phyloP scores from a whole-genome alignment of 2,329 filamentous ascomycete genomes.

The Arthroderma sp. region DNA sequence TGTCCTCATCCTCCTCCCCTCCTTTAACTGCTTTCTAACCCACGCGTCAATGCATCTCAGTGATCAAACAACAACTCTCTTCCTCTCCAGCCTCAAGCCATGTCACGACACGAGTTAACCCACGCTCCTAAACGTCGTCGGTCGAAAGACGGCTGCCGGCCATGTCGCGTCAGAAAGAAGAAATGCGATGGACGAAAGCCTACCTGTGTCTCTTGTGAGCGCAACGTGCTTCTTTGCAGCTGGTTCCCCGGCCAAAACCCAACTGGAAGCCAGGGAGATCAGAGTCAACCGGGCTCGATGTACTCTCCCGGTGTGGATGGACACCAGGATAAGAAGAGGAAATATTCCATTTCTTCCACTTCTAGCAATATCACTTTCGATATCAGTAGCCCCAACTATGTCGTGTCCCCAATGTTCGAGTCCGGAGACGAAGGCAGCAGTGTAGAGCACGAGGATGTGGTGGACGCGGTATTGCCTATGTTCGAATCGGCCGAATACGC shows the following conservation, averaged over 20 bases:
- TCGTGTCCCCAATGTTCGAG: not conserved
- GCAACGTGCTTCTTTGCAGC: slow-evolving; percentile 7
- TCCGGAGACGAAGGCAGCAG: not conserved
- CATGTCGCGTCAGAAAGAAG: slow-evolving; percentile 7
- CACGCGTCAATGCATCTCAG: too few species aligned
- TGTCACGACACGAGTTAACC: not conserved
- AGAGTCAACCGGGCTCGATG: not conserved
- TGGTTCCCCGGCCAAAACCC: slow-evolving; percentile 3
- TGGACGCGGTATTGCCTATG: not conserved
- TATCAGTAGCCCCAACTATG: not conserved
- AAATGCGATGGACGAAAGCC: slow-evolving; percentile 7
- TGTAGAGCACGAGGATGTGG: too few species aligned
- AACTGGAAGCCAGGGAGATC: not conserved
- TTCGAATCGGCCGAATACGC: slow-evolving; percentile 2
- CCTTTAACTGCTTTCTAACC: too few species aligned
- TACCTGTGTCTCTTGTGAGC: slow-evolving; percentile 6
- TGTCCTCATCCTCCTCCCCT: too few species aligned
- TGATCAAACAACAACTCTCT: not conserved
- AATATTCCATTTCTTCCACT: not conserved
- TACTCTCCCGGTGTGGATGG: not conserved
- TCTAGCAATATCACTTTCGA: not conserved
- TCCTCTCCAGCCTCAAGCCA: not conserved
- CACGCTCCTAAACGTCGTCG: slow-evolving; percentile 2
- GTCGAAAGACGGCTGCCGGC: slow-evolving; percentile 6
- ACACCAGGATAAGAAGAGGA: slow-evolving; percentile 1